phyloP scores from a whole-genome alignment of 2,329 filamentous ascomycete species.

The Calonectria pseudoturangicola region DNA sequence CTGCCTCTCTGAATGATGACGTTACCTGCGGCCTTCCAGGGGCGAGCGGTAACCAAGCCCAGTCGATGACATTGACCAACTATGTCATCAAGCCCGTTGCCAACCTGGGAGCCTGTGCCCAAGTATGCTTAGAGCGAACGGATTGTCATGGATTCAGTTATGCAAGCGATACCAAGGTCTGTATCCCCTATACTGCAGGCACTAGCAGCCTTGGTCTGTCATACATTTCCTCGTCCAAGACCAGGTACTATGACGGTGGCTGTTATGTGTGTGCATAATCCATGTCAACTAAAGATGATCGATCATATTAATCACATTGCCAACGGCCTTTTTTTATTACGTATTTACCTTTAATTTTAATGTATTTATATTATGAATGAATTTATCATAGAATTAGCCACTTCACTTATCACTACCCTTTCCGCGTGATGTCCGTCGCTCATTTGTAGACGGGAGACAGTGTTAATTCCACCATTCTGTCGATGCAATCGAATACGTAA shows the following conservation, averaged over 20 bases:
- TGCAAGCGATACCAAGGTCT: constrained; percentile 37
- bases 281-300: background rate
- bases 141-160: constrained; percentile 47
- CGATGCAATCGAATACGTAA: background rate
- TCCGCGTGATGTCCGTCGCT: too few species aligned
- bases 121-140: constrained; percentile 40
- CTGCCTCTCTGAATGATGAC: constrained; percentile 38
- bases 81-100: constrained; percentile 45
- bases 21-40: constrained; percentile 46
- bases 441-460: too few species aligned
- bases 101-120: constrained; percentile 41
- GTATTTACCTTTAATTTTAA: background rate
- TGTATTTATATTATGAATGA: too few species aligned
- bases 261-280: constrained; percentile 44
- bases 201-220: constrained; percentile 39
- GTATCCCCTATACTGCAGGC: constrained; percentile 39
- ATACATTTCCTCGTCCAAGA: constrained; percentile 29
- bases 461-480: too few species aligned
- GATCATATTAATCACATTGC: background rate
- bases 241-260: constrained; percentile 44
- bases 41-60: constrained; percentile 41
- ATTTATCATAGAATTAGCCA: too few species aligned
- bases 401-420: too few species aligned
- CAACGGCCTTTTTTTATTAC: background rate
- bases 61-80: constrained; percentile 36